Evolutionary conservation across 345 rosid species (phyloP).

Genomic region (Syzygium oleosum): DNA sequence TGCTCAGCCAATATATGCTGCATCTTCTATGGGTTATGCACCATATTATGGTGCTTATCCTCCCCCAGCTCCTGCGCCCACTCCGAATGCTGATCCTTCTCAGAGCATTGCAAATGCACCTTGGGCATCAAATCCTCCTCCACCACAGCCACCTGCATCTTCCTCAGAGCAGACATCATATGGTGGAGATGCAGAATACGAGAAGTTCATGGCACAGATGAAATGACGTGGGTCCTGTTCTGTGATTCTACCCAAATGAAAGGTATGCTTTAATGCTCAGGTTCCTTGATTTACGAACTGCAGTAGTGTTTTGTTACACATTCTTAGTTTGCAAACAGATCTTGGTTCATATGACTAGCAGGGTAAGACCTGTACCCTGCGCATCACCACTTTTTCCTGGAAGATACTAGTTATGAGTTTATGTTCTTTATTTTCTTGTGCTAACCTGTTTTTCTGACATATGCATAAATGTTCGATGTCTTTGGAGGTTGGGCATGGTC

Average conservation of each 20-base stretch:
- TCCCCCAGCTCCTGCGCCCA: conserved; percentile 41
- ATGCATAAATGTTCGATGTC: background rate
- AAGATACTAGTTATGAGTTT: background rate
- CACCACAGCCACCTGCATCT: conserved; percentile 22
- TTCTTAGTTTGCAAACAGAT: background rate
- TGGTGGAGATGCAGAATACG: conserved; percentile 84
- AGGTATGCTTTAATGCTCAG: background rate
- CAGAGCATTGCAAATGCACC: conserved; percentile 64
- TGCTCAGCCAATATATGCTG: conserved; percentile 42
- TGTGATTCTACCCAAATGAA: background rate
- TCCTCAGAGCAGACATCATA: conserved; percentile 39
- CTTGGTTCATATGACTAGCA: background rate
- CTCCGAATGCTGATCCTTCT: conserved; percentile 45
- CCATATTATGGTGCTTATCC: conserved; percentile 81
- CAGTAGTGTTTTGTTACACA: background rate
- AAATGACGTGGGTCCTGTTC: conserved; percentile 32
- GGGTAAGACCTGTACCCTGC: background rate
- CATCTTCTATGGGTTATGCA: conserved; percentile 51
- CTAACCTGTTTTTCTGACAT: background rate
- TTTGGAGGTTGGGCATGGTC: background rate
- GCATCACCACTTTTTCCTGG: background rate
- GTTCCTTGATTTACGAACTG: background rate
- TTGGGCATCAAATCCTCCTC: conserved; percentile 66
- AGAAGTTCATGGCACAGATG: conserved; percentile 98
- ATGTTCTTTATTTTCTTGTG: background rate